Percentiles rank a stretch among this genome's conserved stretches.
These are phyloP conservation scores for Fusarium scirpi DNA, from an alignment of 2,329 filamentous ascomycete species.

Conservation along the genomic window DNA sequence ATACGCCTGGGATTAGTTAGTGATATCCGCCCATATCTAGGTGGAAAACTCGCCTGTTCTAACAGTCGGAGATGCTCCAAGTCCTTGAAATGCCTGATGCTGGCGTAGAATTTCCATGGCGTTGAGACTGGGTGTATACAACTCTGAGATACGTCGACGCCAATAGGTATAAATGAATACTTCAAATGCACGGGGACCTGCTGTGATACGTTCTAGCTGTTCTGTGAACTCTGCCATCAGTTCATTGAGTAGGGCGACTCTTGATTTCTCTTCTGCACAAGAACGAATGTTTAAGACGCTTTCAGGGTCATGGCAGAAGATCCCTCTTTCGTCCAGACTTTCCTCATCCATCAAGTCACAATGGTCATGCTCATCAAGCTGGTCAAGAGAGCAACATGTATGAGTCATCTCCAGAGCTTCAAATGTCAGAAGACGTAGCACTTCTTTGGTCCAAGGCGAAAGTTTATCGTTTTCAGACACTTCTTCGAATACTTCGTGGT, in stretches of 20 bases:
- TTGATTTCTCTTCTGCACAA: rapidly evolving
- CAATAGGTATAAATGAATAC: neutral
- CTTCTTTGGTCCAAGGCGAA: too few species aligned
- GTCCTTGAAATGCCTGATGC: neutral
- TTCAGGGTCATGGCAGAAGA: rapidly evolving
- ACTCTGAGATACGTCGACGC: neutral
- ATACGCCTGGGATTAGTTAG: too few species aligned
- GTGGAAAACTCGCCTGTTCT: too few species aligned
- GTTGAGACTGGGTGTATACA: neutral
- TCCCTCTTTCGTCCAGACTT: too few species aligned
- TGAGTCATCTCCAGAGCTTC: neutral
- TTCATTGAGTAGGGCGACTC: neutral
- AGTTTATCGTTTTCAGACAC: too few species aligned
- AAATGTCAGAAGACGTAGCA: neutral
- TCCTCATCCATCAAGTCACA: too few species aligned
- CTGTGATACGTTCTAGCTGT: rapidly evolving
- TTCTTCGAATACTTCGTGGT: too few species aligned
- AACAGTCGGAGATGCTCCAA: too few species aligned
- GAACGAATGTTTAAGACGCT: neutral
- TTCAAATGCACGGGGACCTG: neutral
- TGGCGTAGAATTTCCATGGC: rapidly evolving
- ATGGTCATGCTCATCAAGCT: too few species aligned
- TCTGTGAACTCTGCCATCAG: neutral
- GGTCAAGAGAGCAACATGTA: neutral
- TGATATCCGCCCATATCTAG: too few species aligned